These are phyloP conservation scores for Posidonia oceanica DNA, from an alignment of 116 monocot species.

Conservation along the genomic window DNA sequence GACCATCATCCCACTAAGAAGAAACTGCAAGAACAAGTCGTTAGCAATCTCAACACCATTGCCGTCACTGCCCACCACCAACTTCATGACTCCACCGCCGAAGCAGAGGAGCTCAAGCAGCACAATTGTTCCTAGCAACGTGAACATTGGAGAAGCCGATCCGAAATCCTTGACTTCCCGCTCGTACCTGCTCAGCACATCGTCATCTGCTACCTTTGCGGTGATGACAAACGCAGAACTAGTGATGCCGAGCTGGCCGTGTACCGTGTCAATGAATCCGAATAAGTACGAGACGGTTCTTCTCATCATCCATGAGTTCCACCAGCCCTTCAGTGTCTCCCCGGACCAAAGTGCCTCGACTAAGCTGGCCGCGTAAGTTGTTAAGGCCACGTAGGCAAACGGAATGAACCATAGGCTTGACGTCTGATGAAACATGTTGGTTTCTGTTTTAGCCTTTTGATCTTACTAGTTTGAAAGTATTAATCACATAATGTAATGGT, in stretches of 20 bases:
- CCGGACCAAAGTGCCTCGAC: conserved; percentile 20
- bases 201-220: conserved; percentile 28
- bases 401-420: conserved; percentile 25
- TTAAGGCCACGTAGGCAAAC: conserved; percentile 20
- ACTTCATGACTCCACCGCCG: conserved; percentile 2
- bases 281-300: conserved; percentile 35
- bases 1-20: conserved; percentile 23
- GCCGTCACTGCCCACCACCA: not conserved
- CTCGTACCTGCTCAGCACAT: conserved; percentile 32
- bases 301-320: conserved; percentile 56
- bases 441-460: too few relatives aligned
- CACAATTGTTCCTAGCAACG: conserved; percentile 19
- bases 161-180: conserved; percentile 49
- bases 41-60: not conserved
- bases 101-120: conserved; percentile 28
- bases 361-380: conserved; percentile 4
- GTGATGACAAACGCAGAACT: conserved; percentile 35
- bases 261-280: conserved; percentile 20
- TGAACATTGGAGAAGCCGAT: conserved; percentile 24
- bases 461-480: too few relatives aligned
- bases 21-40: conserved; percentile 20
- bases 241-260: conserved; percentile 14
- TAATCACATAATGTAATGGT: too few relatives aligned
- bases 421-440: conserved; percentile 7
- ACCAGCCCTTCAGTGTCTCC: conserved; percentile 35